Evolutionary conservation across 2,329 filamentous ascomycete species (phyloP).

Genomic region (Epichloe gansuensis): DNA sequence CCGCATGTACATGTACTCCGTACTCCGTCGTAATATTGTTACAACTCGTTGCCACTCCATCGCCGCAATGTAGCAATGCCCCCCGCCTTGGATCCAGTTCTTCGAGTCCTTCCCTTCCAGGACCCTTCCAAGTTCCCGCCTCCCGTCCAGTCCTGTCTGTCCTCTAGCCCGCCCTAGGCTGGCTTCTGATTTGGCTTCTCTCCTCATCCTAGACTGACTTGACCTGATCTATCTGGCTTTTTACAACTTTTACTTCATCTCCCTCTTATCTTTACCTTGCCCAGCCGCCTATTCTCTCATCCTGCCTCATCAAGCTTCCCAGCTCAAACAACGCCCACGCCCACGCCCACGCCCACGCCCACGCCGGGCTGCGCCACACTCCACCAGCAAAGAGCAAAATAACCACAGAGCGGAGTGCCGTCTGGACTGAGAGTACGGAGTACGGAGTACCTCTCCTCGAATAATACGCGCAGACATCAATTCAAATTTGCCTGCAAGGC

Average conservation of each 20-base stretch:
- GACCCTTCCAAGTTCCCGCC: too few relatives aligned
- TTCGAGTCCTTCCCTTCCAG: too few relatives aligned
- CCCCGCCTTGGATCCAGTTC: too few relatives aligned
- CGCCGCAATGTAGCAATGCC: too few relatives aligned
- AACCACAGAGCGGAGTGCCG: background rate
- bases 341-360: background rate
- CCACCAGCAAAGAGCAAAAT: background rate
- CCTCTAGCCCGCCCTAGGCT: background rate
- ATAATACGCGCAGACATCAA: background rate
- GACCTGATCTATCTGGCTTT: too few relatives aligned
- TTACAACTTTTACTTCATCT: background rate
- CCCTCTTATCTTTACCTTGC: background rate
- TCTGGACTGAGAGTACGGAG: too few relatives aligned
- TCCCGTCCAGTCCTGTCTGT: too few relatives aligned
- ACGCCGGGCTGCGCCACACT: background rate
- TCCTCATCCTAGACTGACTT: too few relatives aligned
- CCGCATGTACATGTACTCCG: too few relatives aligned
- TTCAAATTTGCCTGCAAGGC: background rate
- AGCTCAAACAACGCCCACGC: background rate
- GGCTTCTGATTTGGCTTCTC: background rate
- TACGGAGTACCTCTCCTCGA: too few relatives aligned
- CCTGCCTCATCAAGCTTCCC: background rate
- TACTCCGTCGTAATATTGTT: too few relatives aligned
- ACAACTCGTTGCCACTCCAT: too few relatives aligned
- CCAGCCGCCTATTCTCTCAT: constrained; percentile 6